Base-by-base conservation (phyloP, 108 stramenopile genomes). In the Chaetoceros tenuissimus region DNA sequence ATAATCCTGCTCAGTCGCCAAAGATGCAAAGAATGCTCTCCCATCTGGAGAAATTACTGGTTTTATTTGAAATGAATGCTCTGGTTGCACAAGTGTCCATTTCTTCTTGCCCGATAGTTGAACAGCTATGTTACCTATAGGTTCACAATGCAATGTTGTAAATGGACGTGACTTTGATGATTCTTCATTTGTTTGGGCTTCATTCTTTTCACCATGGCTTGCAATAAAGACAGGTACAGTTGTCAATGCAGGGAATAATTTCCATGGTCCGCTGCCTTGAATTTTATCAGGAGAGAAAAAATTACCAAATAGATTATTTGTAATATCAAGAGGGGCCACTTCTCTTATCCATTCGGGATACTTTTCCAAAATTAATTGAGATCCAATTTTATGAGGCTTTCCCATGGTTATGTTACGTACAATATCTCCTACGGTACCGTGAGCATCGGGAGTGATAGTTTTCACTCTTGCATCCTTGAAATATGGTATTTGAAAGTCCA, bases 141-240 rank as follows among this genome's bases (percentile, higher is more conserved):
- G 92, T 58, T 94, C 92, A 34, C 81, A 72, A 48, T 94, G 92
- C 8, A 94, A 57, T 20, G 82, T 84, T 1, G 92, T 94, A 30
- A 66, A 55, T 16, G 79, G 56, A 31, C 31, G 53, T 10, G 18
- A 3, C 21, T 49, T 26, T 0, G 40, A 10, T 66, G 25, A 0
- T 60, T 21, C 58, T 21, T 46, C 43, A 7, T 23, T 21, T 28
- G 46, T n/a, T 13, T 31, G 27, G 7, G 23, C 51, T 20, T 28
- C 20, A 53, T 45, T 30, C 7, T 27, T 24, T 28, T 34, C 47
- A 23, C 28, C 7, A 21, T 40, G 61, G 1, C 59, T 47, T 20
- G 83, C 84, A 18, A 87, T 71, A 66, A 91, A 90, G 10, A 86
- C 45, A 16, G 88, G 88, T 31, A 79, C 81, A 18, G 80, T 82